Conservation (phyloP, 2,329 filamentous ascomycete species). For the Mycosphaerelloides madeirae region DNA sequence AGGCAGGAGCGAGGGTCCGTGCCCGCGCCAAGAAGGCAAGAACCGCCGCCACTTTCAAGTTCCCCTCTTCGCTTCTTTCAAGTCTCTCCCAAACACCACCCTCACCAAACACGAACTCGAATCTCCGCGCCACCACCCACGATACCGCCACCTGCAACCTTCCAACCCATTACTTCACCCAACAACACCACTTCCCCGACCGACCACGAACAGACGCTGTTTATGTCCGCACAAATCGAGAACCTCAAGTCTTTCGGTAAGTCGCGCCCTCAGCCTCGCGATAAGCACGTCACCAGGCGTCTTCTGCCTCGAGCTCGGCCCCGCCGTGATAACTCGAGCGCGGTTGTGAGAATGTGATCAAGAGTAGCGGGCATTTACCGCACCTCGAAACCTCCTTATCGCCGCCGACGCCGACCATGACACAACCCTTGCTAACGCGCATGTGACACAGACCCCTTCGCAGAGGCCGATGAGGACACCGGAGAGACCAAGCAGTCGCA, state of each 20-base stretch:
- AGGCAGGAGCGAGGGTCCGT: no score
- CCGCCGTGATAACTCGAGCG: no score
- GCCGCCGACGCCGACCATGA: background rate
- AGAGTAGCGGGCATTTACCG: no score
- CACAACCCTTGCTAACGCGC: slow-evolving; percentile 15
- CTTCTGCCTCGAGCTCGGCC: background rate
- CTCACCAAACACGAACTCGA: slow-evolving; percentile 1
- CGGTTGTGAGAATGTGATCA: no score
- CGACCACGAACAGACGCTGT: slow-evolving; percentile 14
- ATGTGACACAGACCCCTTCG: slow-evolving; percentile 81
- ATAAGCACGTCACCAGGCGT: slow-evolving; percentile 13
- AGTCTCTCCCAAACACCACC: background rate
- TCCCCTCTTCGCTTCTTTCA: no score
- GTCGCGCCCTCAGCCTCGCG: slow-evolving; percentile 15
- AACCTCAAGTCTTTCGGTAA: slow-evolving; percentile 26
- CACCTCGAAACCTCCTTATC: no score
- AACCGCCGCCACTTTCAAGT: background rate
- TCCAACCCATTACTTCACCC: slow-evolving; percentile 6
- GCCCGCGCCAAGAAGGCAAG: no score
- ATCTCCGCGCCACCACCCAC: slow-evolving; percentile 1
- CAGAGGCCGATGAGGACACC: slow-evolving; percentile 99
- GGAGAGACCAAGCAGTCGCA: slow-evolving; percentile 92
- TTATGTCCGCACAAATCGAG: slow-evolving; percentile 22
- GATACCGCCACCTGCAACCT: background rate
- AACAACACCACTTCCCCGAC: slow-evolving; percentile 4